Base-by-base conservation (phyloP, 495 filamentous ascomycete species). In the Penicillium manginii region DNA sequence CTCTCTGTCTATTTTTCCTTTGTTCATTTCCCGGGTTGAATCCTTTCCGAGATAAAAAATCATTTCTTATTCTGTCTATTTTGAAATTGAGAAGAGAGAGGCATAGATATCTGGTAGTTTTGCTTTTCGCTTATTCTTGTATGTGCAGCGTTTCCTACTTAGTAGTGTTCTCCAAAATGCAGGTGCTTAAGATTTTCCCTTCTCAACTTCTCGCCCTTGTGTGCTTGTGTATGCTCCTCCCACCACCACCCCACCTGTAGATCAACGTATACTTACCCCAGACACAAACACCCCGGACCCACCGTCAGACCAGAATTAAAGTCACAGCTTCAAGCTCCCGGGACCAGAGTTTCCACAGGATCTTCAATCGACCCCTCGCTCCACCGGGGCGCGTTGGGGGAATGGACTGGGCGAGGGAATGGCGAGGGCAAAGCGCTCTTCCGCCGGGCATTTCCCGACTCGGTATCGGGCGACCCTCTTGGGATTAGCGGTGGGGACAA, bases 81-180 rank as follows among this genome's bases (percentile, higher is more conserved):
- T 22, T 47, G 45, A 0, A n/a, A 29, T 35, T 12, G 57, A 55
- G 58, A 7, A 18, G 45, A 58, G 58, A 12, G 52, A 50, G 54
- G 56, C 51, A 65, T 59, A 60, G 59, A 67, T 61, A 59, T 57
- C 55, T 60, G n/a, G n/a, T n/a, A 52, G 37, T 54, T 59, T 69
- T 57, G 4, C 19, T 55, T 68, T 54, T n/a, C 21, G 55, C 45
- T 48, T 26, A 43, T 40, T 26, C 21, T 39, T 49, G 59, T 50
- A 57, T 39, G 21, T 56, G 46, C 2, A 62, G 59, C 59, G 54
- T 62, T 54, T 29, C 22, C 18, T 56, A 40, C 18, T 52, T 52
- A 26, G 35, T 17, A 48, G 17, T 33, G 3, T 40, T 12, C 3
- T 40, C 33, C 3, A 19, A 4, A 31, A 35, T 51, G 31, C n/a